These are phyloP conservation scores for Eragrostis curvula DNA, from an alignment of 176 grass and related monocot species.

Conservation along the genomic window DNA sequence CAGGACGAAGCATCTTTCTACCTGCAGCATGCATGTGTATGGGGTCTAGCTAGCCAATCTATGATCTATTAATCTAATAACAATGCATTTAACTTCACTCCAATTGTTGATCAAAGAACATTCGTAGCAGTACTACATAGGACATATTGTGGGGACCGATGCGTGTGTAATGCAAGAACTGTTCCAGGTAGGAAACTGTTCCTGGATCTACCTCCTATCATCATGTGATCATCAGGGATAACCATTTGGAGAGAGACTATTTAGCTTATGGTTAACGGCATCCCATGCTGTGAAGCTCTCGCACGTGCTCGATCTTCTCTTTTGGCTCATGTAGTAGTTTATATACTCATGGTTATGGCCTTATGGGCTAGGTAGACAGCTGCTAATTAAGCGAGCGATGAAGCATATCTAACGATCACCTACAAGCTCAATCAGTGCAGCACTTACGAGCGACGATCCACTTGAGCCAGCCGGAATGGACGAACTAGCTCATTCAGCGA, in stretches of 20 bases:
- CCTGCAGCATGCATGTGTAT: background rate
- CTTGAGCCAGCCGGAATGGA: constrained; percentile 1
- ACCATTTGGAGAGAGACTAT: background rate
- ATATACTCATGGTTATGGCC: background rate
- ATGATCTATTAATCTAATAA: background rate
- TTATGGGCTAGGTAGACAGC: background rate
- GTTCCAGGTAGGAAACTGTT: background rate
- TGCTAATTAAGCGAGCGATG: too few species aligned
- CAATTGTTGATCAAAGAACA: background rate
- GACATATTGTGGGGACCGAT: background rate
- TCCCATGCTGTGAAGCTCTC: background rate
- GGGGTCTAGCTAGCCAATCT: background rate
- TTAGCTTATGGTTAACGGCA: background rate
- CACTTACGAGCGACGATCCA: background rate
- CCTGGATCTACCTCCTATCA: constrained; percentile 22
- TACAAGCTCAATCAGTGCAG: constrained; percentile 4
- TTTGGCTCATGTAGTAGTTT: background rate
- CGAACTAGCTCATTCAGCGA: background rate
- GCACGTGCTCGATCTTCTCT: background rate
- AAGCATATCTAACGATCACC: too few species aligned
- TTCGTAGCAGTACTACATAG: background rate
- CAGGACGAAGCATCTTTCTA: background rate
- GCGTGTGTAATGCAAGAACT: background rate
- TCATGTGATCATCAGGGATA: constrained; percentile 7
- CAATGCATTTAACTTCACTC: background rate